Base-by-base conservation (phyloP, 257 asterid genomes). In the Solanum lycopersicoides region DNA sequence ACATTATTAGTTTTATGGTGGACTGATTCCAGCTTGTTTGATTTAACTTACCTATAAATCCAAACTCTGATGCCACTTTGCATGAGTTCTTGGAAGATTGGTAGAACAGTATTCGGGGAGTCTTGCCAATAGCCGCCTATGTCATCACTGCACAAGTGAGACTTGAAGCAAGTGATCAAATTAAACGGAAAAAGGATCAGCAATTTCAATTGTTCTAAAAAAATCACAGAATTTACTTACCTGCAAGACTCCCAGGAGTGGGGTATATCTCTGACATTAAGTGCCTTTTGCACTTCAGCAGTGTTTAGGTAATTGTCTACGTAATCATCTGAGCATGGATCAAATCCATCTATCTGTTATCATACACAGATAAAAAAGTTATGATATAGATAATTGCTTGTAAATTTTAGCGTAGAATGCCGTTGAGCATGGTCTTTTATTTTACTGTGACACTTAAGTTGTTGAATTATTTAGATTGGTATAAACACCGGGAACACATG, bases 251-350 rank as follows among this genome's bases (percentile, higher is more conserved):
- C 10, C 98, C 98, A 93, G 8, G 88, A 86, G 45, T 91, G 92
- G 1, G 94, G 90, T 34, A 90, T 25, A 32, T 92, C 91, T 0
- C 92, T 92, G 56, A 88, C 87, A 86, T 95, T 95, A 60, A 93
- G 88, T 18, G 95, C 91, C 76, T 89, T 87, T 85, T 95, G 97
- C 53, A 93, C 94, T 12, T 87, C 90, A 0, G 89, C 92, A 18
- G 74, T 86, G 92, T 94, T 95, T 9, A 95, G 90, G 71, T 91
- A 95, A 56, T 87, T 5, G 7, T 1, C 2, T 0, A 88, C 92
- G 30, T 95, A 94, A 4, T 88, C 73, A 32, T 11, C 83, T 0
- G 94, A 88, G 90, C 97, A 95, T 20, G 96, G 97, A 94, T 94
- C 97, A 28, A 65, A 95, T 20, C 89, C 89, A 21, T 93, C 87